Conservation (phyloP, 2,329 filamentous ascomycete genomes). For the Ascochyta lentis region DNA sequence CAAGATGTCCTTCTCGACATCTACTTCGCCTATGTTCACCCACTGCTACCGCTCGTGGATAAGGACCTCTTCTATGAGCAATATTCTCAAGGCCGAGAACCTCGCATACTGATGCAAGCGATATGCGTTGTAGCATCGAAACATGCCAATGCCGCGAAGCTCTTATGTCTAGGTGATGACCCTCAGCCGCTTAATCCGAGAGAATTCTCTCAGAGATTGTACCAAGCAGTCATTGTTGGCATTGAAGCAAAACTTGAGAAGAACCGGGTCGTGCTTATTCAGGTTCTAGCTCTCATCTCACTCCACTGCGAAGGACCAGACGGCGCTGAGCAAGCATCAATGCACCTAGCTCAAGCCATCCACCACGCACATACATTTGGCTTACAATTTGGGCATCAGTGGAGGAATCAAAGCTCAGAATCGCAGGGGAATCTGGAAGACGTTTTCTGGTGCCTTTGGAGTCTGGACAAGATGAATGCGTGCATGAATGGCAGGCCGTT, state of each 20-base stretch:
- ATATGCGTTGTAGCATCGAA: slow-evolving; percentile 58
- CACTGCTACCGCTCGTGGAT: slow-evolving; percentile 56
- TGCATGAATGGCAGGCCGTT: slow-evolving; percentile 56
- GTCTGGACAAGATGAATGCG: slow-evolving; percentile 56
- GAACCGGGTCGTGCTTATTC: slow-evolving; percentile 56
- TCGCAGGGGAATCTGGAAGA: slow-evolving; percentile 52
- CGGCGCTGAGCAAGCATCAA: slow-evolving; percentile 55
- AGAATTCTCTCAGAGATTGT: slow-evolving; percentile 55
- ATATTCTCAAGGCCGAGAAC: slow-evolving; percentile 45
- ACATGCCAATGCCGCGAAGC: slow-evolving; percentile 51
- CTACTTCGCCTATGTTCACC: slow-evolving; percentile 56
- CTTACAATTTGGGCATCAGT: slow-evolving; percentile 53
- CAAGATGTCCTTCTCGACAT: slow-evolving; percentile 52
- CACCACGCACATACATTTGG: slow-evolving; percentile 59
- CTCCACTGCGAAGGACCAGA: slow-evolving; percentile 57
- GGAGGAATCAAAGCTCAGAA: slow-evolving; percentile 48
- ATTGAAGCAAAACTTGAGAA: slow-evolving; percentile 52
- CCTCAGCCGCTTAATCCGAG: slow-evolving; percentile 46
- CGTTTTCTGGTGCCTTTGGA: slow-evolving; percentile 59
- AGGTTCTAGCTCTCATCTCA: slow-evolving; percentile 55
- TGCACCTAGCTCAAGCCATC: slow-evolving; percentile 57
- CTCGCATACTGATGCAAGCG: slow-evolving; percentile 52
- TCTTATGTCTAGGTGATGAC: slow-evolving; percentile 49
- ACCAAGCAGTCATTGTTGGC: slow-evolving; percentile 51
- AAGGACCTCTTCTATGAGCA: slow-evolving; percentile 51